Evolutionary conservation across 2,329 filamentous ascomycete genomes (phyloP), one percentile per base, ranked within the genome.

Genomic region (Botrytis hyacinthi): DNA sequence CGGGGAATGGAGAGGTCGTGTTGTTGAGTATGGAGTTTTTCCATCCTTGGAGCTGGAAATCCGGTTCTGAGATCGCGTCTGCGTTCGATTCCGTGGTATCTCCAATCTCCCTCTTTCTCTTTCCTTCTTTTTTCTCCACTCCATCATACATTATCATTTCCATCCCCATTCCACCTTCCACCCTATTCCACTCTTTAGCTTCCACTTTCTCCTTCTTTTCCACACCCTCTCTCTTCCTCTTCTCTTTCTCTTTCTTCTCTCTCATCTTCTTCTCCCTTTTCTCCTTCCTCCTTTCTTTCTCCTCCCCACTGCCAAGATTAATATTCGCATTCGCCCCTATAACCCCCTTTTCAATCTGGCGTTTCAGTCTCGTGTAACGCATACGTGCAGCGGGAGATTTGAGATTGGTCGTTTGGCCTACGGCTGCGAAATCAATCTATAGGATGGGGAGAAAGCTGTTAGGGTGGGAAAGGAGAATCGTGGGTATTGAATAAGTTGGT

Each of bases 371-470:
- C 0, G 79, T 80, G 71, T 81, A 84, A n/a, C 82, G 79, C 81
- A 82, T 83, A 18, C 82, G 78, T 73, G 82, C 82, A 42, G 83
- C 83, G 4, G 79, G 80, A 2, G 80, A 72, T n/a, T 81, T 83
- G 74, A 83, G 78, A 51, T 79, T 79, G 4, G 78, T 79, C 3
- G 76, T 78, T 12, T 75, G 73, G 54, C 81, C 82, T 5, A 84
- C 81, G 22, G 80, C 80, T 40, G 78, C 75, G 78, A 81, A 85
- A 73, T 85, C 80, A 65, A 85, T 82, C 84, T 79, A 82, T 69
- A 18, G 5, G 1, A 1, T 42, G 7, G 40, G 26, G 40, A 32
- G 48, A 35, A 59, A 32, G 42, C 66, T 62, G 46, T 69, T 60
- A 48, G 51, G 69, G 6, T 29, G 26, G n/a, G n/a, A n/a, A 57